phyloP scores from a whole-genome alignment of 768 basidiomycete genomes.

The Saitozyma sp. region DNA sequence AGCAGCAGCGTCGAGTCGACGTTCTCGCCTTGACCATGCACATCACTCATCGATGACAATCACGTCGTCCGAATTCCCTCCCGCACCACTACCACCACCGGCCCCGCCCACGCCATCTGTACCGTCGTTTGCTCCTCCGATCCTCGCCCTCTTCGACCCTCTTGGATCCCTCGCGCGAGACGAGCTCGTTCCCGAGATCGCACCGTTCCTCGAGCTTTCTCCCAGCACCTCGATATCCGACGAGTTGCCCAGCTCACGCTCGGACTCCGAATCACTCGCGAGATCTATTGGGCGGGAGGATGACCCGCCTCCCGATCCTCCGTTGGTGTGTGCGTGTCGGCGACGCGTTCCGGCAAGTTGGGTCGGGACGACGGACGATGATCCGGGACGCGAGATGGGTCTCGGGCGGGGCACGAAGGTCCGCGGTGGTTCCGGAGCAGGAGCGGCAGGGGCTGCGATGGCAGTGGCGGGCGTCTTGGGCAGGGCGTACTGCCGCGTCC shows the following conservation, averaged over 20 bases:
- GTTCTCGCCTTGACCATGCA: too few relatives aligned
- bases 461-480: background rate
- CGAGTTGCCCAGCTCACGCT: background rate
- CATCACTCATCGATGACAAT: slow-evolving; percentile 19
- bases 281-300: slow-evolving; percentile 5
- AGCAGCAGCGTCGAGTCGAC: too few relatives aligned
- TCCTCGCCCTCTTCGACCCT: slow-evolving; percentile 4
- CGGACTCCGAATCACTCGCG: slow-evolving; percentile 17
- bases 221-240: slow-evolving; percentile 17
- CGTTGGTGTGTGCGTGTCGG: slow-evolving; percentile 8
- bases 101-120: background rate
- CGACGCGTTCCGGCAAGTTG: slow-evolving; percentile 20
- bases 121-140: background rate
- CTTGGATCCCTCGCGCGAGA: background rate
- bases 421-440: background rate
- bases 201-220: slow-evolving; percentile 3
- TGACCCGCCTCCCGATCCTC: background rate
- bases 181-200: background rate
- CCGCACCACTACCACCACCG: background rate
- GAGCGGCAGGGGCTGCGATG: background rate
- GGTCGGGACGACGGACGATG: slow-evolving; percentile 1
- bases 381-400: background rate
- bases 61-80: slow-evolving; percentile 16
- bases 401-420: background rate
- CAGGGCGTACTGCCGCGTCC: slow-evolving; percentile 52